A percentile compares a stretch with the other conserved stretches of the same genome.
These are phyloP conservation scores for Adansonia digitata DNA, from an alignment of 345 rosid species.

Conservation along the genomic window DNA sequence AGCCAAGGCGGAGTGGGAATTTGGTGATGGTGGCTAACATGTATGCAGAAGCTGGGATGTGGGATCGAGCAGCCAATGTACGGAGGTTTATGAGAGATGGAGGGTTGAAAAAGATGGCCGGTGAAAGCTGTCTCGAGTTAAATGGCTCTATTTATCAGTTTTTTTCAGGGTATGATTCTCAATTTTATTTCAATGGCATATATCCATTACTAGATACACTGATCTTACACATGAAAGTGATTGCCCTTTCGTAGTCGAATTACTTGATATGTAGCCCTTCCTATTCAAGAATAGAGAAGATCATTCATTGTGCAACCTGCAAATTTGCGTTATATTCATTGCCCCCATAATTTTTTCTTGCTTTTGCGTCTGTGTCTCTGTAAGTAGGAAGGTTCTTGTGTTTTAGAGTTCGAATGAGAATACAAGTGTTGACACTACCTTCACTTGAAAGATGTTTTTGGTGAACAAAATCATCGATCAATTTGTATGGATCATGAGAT, in stretches of 20 bases:
- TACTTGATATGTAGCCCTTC: neutral
- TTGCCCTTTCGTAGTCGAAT: constrained; percentile 7
- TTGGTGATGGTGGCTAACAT: constrained; percentile 69
- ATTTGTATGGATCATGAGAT: too few relatives aligned
- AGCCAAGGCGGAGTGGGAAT: constrained; percentile 73
- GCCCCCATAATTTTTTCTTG: neutral
- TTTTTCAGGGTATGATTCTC: constrained; percentile 57
- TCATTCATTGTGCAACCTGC: neutral
- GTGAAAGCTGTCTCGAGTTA: constrained; percentile 62
- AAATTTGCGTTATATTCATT: neutral
- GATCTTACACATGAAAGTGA: constrained; percentile 43
- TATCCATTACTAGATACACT: constrained; percentile 38
- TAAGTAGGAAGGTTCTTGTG: neutral
- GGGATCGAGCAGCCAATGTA: constrained; percentile 64
- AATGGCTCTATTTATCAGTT: constrained; percentile 53
- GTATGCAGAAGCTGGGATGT: constrained; percentile 73
- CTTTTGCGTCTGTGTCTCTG: neutral
- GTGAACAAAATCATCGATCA: too few relatives aligned
- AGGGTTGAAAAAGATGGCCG: constrained; percentile 58
- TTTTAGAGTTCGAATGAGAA: too few relatives aligned
- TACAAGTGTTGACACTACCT: too few relatives aligned
- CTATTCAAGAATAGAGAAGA: neutral
- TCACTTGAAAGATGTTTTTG: too few relatives aligned
- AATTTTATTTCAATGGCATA: constrained; percentile 25
- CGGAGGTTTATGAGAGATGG: constrained; percentile 52